Conservation (phyloP, 192 early-diverging fungal species). For the Coemansia sp. region DNA sequence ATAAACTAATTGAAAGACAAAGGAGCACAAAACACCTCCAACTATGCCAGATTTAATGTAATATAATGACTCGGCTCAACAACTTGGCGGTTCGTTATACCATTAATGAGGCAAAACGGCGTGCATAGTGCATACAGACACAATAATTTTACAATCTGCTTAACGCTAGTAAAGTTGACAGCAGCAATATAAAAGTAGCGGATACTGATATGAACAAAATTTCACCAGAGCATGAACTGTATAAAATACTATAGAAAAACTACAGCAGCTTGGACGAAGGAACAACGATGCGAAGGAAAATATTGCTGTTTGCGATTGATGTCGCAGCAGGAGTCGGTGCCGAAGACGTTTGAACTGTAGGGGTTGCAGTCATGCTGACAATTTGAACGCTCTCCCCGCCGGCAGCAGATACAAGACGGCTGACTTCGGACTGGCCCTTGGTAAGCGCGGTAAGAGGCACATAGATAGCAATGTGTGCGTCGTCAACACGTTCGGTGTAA, state of each 20-base stretch:
- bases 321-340: constrained; percentile 29
- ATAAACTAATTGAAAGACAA: too few relatives aligned
- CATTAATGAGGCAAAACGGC: too few relatives aligned
- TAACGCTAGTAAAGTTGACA: too few relatives aligned
- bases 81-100: too few relatives aligned
- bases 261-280: constrained; percentile 17
- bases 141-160: too few relatives aligned
- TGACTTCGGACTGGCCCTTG: constrained; percentile 26
- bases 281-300: constrained; percentile 38
- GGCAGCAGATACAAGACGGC: constrained; percentile 25
- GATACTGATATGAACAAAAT: too few relatives aligned
- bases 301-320: constrained; percentile 17
- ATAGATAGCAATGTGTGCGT: constrained; percentile 30
- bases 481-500: constrained; percentile 33
- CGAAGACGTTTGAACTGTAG: constrained; percentile 24
- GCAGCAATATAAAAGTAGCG: too few relatives aligned
- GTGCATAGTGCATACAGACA: too few relatives aligned
- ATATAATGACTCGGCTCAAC: too few relatives aligned
- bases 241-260: constrained; percentile 1
- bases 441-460: constrained; percentile 30
- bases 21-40: too few relatives aligned
- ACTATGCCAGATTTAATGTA: too few relatives aligned
- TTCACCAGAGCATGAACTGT: neutral
- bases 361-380: constrained; percentile 31
- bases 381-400: constrained; percentile 22